phyloP scores from a whole-genome alignment of 1,139 yeast genomes.

The Pichia sp. region DNA sequence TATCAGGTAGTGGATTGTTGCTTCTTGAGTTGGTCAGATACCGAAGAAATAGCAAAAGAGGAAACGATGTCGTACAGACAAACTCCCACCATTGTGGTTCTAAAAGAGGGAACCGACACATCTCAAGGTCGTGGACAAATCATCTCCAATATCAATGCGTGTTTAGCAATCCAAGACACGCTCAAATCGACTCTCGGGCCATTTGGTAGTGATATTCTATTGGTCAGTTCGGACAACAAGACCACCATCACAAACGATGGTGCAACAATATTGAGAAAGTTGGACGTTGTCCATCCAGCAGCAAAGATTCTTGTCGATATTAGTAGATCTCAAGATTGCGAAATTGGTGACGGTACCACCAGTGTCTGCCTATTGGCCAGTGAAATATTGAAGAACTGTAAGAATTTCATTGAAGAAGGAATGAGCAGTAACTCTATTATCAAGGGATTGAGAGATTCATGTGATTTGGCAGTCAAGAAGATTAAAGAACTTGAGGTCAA shows the following conservation, averaged over 20 bases:
- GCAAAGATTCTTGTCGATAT: conserved; percentile 93
- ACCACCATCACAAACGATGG: conserved; percentile 98
- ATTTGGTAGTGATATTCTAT: conserved; percentile 88
- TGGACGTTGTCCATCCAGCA: conserved; percentile 98
- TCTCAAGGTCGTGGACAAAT: conserved; percentile 97
- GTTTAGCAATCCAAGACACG: conserved; percentile 94
- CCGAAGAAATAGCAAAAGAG: not conserved
- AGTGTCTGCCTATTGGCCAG: conserved; percentile 94
- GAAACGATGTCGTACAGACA: conserved; percentile 76
- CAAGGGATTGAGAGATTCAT: conserved; percentile 84
- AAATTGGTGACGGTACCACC: conserved; percentile 98
- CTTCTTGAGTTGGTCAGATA: not conserved
- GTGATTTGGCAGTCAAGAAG: conserved; percentile 67
- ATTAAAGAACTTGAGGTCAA: conserved; percentile 73
- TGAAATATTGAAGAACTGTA: conserved; percentile 86
- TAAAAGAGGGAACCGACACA: conserved; percentile 95
- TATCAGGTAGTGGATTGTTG: not conserved
- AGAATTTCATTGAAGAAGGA: conserved; percentile 89
- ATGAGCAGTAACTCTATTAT: conserved; percentile 84
- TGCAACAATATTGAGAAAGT: conserved; percentile 85
- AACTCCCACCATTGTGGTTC: conserved; percentile 94
- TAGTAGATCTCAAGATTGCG: conserved; percentile 96
- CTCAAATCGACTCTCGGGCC: conserved; percentile 95
- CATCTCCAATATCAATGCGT: conserved; percentile 91
- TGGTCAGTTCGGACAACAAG: conserved; percentile 76